Evolutionary conservation across 441 rosid species (phyloP).

Genomic region (Omphalea diandra): DNA sequence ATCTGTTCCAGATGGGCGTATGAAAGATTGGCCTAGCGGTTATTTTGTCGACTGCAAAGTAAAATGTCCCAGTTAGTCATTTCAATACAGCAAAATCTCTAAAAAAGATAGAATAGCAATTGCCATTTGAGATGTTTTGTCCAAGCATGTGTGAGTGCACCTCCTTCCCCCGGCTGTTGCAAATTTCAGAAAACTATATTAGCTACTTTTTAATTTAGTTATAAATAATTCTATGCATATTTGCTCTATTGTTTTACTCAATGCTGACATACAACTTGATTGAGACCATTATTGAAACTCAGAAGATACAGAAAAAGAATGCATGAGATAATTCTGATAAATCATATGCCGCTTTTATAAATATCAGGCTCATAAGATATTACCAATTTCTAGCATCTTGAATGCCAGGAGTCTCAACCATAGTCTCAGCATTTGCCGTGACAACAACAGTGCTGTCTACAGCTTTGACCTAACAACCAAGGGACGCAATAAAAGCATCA

Average conservation of each 20-base stretch:
- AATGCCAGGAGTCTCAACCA: constrained; percentile 65
- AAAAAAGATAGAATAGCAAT: not conserved
- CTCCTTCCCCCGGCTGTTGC: too few species aligned
- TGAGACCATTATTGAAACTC: not conserved
- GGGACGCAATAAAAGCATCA: constrained; percentile 5
- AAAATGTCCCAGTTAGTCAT: not conserved
- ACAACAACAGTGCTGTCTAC: constrained; percentile 75
- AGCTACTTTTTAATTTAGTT: not conserved
- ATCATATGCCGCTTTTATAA: not conserved
- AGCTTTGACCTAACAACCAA: constrained; percentile 61
- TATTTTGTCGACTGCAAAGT: constrained; percentile 46
- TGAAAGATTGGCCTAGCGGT: constrained; percentile 62
- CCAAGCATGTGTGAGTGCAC: not conserved
- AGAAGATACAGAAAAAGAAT: not conserved
- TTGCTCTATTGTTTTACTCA: not conserved
- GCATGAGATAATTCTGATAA: not conserved
- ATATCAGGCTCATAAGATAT: not conserved
- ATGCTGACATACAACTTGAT: not conserved
- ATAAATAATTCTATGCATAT: not conserved
- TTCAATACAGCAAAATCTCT: not conserved
- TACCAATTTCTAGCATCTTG: constrained; percentile 87
- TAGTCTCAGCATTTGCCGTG: constrained; percentile 74
- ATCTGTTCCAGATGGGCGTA: constrained; percentile 93
- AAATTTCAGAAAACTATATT: not conserved
- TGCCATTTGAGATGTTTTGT: not conserved